Conservation (phyloP, 331 rosid genomes). For the Saraca asoca region DNA sequence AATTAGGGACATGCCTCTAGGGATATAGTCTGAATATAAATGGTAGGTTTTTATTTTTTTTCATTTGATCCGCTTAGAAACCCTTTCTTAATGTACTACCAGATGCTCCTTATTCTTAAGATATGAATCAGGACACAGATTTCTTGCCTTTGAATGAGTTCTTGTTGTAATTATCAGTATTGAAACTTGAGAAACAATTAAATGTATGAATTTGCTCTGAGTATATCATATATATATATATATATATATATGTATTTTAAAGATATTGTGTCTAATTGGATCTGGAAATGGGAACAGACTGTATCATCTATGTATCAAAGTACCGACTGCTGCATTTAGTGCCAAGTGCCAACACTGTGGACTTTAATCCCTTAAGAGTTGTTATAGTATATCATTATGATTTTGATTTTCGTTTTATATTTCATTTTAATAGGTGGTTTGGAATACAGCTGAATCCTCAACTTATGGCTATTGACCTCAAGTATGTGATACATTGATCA, state of each 20-base stretch:
- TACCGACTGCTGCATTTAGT: constrained; percentile 11
- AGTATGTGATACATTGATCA: constrained; percentile 63
- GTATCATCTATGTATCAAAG: constrained; percentile 6
- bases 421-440: constrained; percentile 76
- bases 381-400: constrained; percentile 30
- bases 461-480: constrained; percentile 87
- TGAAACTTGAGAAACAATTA: neutral
- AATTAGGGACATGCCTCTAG: neutral
- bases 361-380: constrained; percentile 26
- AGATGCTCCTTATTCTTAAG: too few species aligned
- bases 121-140: neutral
- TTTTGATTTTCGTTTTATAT: constrained; percentile 29
- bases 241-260: neutral
- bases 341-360: constrained; percentile 9
- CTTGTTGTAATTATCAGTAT: constrained; percentile 8
- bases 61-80: neutral
- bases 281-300: neutral
- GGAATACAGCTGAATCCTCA: constrained; percentile 96
- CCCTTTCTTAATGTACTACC: neutral
- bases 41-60: too few species aligned
- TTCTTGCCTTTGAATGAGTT: constrained; percentile 1
- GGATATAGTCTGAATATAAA: too few species aligned
- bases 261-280: constrained; percentile 7
- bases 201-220: neutral
- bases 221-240: neutral